Percentiles rank a stretch among this genome's conserved stretches.
Conservation (phyloP, 371 early-diverging fungal genomes). For the Entomophthora muscae region DNA sequence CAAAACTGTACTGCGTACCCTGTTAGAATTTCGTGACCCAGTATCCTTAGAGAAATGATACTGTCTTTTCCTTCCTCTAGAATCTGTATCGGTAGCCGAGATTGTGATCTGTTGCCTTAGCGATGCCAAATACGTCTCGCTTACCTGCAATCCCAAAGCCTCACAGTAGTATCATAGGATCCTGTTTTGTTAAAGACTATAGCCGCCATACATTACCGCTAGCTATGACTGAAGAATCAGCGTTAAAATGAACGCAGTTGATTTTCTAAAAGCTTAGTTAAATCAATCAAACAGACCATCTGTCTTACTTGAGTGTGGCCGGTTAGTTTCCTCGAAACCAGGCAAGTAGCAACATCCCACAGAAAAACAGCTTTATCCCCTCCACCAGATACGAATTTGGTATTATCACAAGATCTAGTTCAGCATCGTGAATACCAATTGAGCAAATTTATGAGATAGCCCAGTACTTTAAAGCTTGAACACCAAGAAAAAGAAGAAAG, state of each 20-base stretch:
- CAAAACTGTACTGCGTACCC: constrained; percentile 22
- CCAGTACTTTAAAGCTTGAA: background rate
- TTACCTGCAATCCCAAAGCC: constrained; percentile 72
- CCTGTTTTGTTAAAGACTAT: constrained; percentile 19
- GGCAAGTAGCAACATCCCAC: constrained; percentile 32
- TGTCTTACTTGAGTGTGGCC: constrained; percentile 59
- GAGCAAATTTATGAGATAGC: background rate
- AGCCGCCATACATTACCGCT: constrained; percentile 28
- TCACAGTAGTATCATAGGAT: constrained; percentile 77
- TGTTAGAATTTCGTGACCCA: constrained; percentile 50
- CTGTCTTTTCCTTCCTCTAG: constrained; percentile 79
- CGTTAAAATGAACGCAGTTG: constrained; percentile 66
- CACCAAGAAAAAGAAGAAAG: too few species aligned
- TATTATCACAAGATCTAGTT: background rate
- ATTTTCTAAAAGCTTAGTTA: constrained; percentile 27
- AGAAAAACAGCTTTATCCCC: background rate
- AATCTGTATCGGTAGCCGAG: constrained; percentile 57
- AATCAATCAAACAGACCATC: background rate
- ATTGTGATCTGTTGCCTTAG: constrained; percentile 24
- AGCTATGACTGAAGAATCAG: constrained; percentile 53
- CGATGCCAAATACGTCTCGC: background rate
- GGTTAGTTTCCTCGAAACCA: constrained; percentile 44
- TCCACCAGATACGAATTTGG: background rate
- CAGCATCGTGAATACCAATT: too few species aligned
- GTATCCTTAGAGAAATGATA: constrained; percentile 53